Evolutionary conservation across 805 yeast species (phyloP), one percentile per base, ranked within the genome.

Genomic region (Saccharomycopsis fermentans): DNA sequence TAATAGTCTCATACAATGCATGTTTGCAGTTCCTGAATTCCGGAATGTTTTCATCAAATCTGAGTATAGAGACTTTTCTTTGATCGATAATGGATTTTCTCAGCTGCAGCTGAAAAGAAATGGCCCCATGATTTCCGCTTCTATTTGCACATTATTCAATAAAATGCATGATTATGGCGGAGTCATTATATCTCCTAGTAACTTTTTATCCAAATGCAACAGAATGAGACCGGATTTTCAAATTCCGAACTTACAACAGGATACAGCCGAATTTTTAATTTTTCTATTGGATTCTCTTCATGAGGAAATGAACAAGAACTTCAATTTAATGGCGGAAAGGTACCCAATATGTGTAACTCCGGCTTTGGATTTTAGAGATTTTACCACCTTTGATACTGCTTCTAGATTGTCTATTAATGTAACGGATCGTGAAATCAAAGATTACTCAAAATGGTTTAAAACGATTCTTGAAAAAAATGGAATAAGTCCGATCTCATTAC

Each of bases 191-290:
- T 82, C 84, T 1, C 90, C 92, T 3, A 77, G 80, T 8, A 79
- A 81, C 50, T 86, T 87, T 65, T 73, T 86, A 48, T 76, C 82
- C 52, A 69, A 74, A 1, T 72, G 84, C 55, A 70, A 80, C 24
- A 61, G 71, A 6, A 66, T 85, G 24, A 81, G 85, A 63, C 90
- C 90, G 0, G 88, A 84, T 64, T 76, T 86, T 57, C 73, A 74
- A 62, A 84, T 87, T 12, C 92, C 92, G 0, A 70, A 77, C 63
- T 89, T 85, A 65, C 95, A 87, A 65, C 94, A 87, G 66, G 95
- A 87, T 68, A 84, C 91, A 1, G 90, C 87, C 57, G 94, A 87
- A 64, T 86, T 86, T 65, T 69, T 87, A 51, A 75, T 86, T 67
- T 81, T 86, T 60, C 63, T 86, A 11, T 70, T 87, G 62, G 91